Base-by-base conservation (phyloP, 2,329 filamentous ascomycete species). In the Penicillium sp. region DNA sequence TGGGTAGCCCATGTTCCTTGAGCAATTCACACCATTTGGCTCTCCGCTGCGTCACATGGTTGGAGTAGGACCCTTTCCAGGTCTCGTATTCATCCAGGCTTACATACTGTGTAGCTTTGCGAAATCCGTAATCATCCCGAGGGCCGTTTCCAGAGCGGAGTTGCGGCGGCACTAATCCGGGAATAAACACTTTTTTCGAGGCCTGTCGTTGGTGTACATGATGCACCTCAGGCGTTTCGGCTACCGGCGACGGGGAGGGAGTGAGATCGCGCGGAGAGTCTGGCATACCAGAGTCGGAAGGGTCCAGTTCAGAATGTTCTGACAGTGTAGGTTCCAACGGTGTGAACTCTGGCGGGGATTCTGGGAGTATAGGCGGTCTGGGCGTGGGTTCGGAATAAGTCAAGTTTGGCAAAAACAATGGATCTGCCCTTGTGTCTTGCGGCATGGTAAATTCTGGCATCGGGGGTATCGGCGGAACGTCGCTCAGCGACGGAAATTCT, bases 61-160 rank as follows among this genome's bases (percentile, higher is more conserved):
- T 83, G 31, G 84, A 85, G 72, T 97, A 97, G 4, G 81, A 81
- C 17, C 78, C 77, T 65, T 92, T 86, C 93, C 93, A 97, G 1
- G 81, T 78, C 68, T 97, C 90, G 71, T 95, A 96, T 70, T 93
- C 84, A 58, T 89, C 82, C 21, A 87, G 77, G 1, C 84, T 89
- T 61, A 96, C 83, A 69, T 95, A 88, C 64, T 93, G 88, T 41
- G 87, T 93, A 38, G 86, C 84, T 73, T 97, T 97, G 64, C 91
- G 90, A 78, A 97, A 97, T 4, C 93, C 93, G 69, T 97, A 96
- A 17, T 90, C 85, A 73, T 97, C 93, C 54, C 92, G 86, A 37
- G 77, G 64, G 13, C 69, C 68, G 13, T 64, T 74, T 21, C 66
- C 69, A 23, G 66, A 58, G 31, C 68, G 57, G 27, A 77, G 63